Base-by-base conservation (phyloP, 1,284 basidiomycete species). In the Fomitopsis pinicola region DNA sequence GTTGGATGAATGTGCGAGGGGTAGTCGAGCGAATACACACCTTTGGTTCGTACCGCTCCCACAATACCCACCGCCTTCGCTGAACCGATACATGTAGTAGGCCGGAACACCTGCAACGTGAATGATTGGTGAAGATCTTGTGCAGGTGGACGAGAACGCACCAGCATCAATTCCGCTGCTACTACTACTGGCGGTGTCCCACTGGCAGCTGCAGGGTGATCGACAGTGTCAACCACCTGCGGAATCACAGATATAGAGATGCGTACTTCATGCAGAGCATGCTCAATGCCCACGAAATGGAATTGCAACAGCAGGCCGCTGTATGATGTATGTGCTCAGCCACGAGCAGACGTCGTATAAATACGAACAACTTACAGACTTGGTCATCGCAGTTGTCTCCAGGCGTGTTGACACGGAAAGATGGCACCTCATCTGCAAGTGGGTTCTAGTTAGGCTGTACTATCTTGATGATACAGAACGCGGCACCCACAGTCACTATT, bases 211-310 rank as follows among this genome's bases (percentile, higher is more conserved):
- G 44, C 22, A 54, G 2, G 19, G 42, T n/a, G 33, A 35, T 8
- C 22, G 19, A 8, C 2, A 19, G 26, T 17, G 22, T 35, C n/a
- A n/a, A 40, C 7, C 22, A 15, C 36, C 40, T 36, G 45, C 30
- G 3, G 26, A 50, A 1, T 42, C 8, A 14, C 22, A 5, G 15
- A 30, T 35, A 1, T 6, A 42, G 17, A 22, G 15, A 17, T 36
- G 40, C 62, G 6, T 26, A 67, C 66, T 63, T 64, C 60, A 67
- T 61, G 57, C 66, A 67, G 2, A 67, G 59, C 66, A 67, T 66
- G 45, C 66, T 67, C 38, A 67, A 52, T 15, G 64, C 59, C 54
- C 62, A 67, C 5, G 66, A 60, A 3, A 67, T 36, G 1, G 63
- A 62, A 33, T 67, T 67, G 55, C 66, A 67, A 35, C 66, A 67